Evolutionary conservation across 495 filamentous ascomycete species (phyloP), one percentile per base, ranked within the genome.

Genomic region (Penicillium bovifimosum): DNA sequence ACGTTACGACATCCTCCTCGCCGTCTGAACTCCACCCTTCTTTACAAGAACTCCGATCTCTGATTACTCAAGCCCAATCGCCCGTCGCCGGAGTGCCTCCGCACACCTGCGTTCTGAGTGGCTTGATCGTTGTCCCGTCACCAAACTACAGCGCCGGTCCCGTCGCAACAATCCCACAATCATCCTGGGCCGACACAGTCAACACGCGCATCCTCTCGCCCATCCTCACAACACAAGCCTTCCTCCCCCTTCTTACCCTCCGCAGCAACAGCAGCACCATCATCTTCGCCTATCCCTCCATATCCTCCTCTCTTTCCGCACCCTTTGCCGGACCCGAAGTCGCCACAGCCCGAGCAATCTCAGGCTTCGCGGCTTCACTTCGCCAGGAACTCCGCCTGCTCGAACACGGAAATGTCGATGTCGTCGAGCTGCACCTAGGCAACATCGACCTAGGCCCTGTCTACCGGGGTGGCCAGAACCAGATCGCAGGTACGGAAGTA

Each of bases 121-220:
- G 87, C 20, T 72, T 97, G 24, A 79, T 98, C 43, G 69, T 97
- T 39, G 81, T 95, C 31, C 78, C 78, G 7, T 76, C 75, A 2
- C 61, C 68, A 16, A 76, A 85, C 27, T 81, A 83, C 54, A 84
- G 85, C 9, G 80, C 85, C 35, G 85, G 86, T 3, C 86, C 88
- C 1, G 84, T 96, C 35, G 89, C 89, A 49, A 91, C 86, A 5
- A 83, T 96, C 51, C 81, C 90, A 8, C 81, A 87, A 0, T 86
- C 86, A 16, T 79, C 80, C 54, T 96, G 92, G 80, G 86, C 87
- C 47, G 90, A 97, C 62, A 85, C 86, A 11, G 78, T 97, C 58
- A 96, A 96, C 73, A 88, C 87, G 5, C 89, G 91, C 47, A 77
- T 97, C n/a, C 80, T 97, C 27, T 85, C 87, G n/a, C 91, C 95